Evolutionary conservation across 1,284 basidiomycete species (phyloP).

Genomic region (Butyriboletus appendiculatus): DNA sequence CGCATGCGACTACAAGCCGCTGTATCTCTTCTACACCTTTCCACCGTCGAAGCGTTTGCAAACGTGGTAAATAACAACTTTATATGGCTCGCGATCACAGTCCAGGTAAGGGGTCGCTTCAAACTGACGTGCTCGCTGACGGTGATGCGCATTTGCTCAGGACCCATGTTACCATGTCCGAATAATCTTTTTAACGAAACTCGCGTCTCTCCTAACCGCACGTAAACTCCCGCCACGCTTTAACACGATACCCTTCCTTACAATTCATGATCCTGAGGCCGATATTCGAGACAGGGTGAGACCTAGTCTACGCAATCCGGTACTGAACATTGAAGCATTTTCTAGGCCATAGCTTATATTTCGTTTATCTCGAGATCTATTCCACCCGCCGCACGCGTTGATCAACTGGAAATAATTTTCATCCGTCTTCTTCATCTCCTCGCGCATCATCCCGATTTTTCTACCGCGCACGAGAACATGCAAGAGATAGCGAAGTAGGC

Average conservation of each 20-base stretch:
- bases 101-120: conserved; percentile 57
- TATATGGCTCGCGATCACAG: conserved; percentile 67
- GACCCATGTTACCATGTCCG: conserved; percentile 91
- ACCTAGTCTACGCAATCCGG: background rate
- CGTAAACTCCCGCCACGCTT: conserved; percentile 72
- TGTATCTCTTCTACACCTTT: conserved; percentile 80
- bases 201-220: conserved; percentile 60
- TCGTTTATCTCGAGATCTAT: conserved; percentile 46
- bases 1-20: conserved; percentile 83
- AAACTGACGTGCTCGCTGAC: background rate
- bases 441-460: conserved; percentile 94
- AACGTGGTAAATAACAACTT: conserved; percentile 64
- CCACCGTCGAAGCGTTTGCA: conserved; percentile 63
- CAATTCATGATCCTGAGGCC: conserved; percentile 88
- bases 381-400: conserved; percentile 57
- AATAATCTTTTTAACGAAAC: conserved; percentile 73
- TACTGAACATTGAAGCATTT: background rate
- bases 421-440: conserved; percentile 86
- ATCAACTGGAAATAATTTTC: conserved; percentile 80
- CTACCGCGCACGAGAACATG: conserved; percentile 57
- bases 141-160: conserved; percentile 38
- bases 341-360: conserved; percentile 63
- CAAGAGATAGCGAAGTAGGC: conserved; percentile 73
- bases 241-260: conserved; percentile 86
- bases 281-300: conserved; percentile 69